Conservation (phyloP, 371 early-diverging fungal genomes). For the Capillidium rhysosporum region DNA sequence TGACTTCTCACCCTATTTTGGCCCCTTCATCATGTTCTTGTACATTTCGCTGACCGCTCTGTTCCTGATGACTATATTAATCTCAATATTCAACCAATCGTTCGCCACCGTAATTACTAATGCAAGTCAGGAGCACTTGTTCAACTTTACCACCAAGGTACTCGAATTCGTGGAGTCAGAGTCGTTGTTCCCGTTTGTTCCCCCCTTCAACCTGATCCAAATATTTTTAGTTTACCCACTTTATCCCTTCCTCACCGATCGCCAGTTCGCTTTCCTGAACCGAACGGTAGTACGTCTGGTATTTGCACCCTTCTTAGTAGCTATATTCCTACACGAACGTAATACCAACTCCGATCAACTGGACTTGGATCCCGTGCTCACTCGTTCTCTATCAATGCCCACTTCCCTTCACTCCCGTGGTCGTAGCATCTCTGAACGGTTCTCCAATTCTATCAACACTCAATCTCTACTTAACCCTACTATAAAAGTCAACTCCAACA, state of each 20-base stretch:
- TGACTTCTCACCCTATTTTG: not conserved
- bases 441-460: no score
- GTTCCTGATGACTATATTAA: not conserved
- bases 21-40: not conserved
- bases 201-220: constrained; percentile 7
- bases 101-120: not conserved
- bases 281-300: not conserved
- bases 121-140: not conserved
- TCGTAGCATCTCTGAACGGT: no score
- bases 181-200: constrained; percentile 4
- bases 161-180: constrained; percentile 3
- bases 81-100: not conserved
- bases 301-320: not conserved
- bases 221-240: not conserved
- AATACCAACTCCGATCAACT: no score
- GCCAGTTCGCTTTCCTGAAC: not conserved
- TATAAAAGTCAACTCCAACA: no score
- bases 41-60: not conserved
- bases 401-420: no score
- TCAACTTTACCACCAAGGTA: constrained; percentile 1
- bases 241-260: not conserved
- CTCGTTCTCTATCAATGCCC: no score
- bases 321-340: not conserved
- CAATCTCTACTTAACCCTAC: no score
- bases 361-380: no score